phyloP scores from a whole-genome alignment of 169 alveolate genomes.

The Theileria orientalis region DNA sequence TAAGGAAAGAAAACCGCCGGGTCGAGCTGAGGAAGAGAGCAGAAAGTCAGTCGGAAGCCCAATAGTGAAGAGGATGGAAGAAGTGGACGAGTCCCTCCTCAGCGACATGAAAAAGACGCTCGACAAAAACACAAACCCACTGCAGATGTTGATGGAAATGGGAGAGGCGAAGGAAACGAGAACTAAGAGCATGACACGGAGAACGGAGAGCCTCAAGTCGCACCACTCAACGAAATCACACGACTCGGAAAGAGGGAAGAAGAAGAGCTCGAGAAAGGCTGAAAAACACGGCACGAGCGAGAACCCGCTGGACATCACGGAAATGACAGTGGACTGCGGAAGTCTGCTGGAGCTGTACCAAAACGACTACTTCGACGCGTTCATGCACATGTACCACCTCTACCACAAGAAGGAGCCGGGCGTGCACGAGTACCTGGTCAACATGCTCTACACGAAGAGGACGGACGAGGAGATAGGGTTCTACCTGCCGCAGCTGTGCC shows the following conservation, averaged over 20 bases:
- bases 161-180: neutral
- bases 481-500: constrained; percentile 81
- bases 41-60: neutral
- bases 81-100: constrained; percentile 5
- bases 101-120: neutral
- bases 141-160: constrained; percentile 8
- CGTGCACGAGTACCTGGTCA: constrained; percentile 87
- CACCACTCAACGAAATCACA: neutral
- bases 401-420: constrained; percentile 85
- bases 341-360: constrained; percentile 83
- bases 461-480: constrained; percentile 78
- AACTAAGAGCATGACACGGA: constrained; percentile 4
- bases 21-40: neutral
- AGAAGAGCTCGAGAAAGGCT: constrained; percentile 8
- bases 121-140: neutral
- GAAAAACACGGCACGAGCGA: constrained; percentile 54
- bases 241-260: neutral
- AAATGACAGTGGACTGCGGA: constrained; percentile 69
- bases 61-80: neutral
- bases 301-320: constrained; percentile 59
- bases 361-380: constrained; percentile 87
- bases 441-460: constrained; percentile 82
- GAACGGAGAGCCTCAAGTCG: constrained; percentile 7
- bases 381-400: constrained; percentile 83
- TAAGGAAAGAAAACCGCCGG: neutral